Evolutionary conservation across 1,284 basidiomycete species (phyloP).

Genomic region (Inonotus obliquus): DNA sequence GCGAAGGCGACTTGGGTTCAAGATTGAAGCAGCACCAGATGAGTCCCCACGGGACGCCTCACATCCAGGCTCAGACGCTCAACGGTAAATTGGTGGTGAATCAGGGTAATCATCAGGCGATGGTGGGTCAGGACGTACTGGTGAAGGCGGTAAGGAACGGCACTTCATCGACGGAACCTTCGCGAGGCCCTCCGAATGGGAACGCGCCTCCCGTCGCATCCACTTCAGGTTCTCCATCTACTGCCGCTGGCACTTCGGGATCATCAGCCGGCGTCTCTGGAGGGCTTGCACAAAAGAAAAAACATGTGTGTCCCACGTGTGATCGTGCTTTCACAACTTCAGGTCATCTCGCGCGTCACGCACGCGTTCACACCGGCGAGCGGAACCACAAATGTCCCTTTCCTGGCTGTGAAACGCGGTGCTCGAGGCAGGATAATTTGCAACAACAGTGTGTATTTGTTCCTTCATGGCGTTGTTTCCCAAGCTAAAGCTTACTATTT

Average conservation of each 20-base stretch:
- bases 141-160: not conserved
- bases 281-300: conserved; percentile 23
- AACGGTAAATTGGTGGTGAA: not conserved
- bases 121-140: not conserved
- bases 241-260: not conserved
- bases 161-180: not conserved
- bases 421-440: conserved; percentile 76
- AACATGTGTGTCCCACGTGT: conserved; percentile 59
- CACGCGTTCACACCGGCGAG: conserved; percentile 79
- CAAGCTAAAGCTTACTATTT: conserved; percentile 18
- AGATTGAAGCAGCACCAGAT: not conserved
- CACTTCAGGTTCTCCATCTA: not conserved
- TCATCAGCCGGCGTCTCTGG: not conserved
- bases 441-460: conserved; percentile 71
- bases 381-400: conserved; percentile 79
- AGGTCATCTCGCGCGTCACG: conserved; percentile 79
- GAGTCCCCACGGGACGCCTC: conserved; percentile 1
- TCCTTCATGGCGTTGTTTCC: conserved; percentile 9
- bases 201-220: not conserved
- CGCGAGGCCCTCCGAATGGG: not conserved
- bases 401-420: conserved; percentile 76
- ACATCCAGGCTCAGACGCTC: not conserved
- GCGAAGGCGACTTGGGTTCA: not conserved
- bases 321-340: conserved; percentile 76
- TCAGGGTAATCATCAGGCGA: not conserved